phyloP scores from a whole-genome alignment of 768 basidiomycete species.

The Arthromyces matolae region DNA sequence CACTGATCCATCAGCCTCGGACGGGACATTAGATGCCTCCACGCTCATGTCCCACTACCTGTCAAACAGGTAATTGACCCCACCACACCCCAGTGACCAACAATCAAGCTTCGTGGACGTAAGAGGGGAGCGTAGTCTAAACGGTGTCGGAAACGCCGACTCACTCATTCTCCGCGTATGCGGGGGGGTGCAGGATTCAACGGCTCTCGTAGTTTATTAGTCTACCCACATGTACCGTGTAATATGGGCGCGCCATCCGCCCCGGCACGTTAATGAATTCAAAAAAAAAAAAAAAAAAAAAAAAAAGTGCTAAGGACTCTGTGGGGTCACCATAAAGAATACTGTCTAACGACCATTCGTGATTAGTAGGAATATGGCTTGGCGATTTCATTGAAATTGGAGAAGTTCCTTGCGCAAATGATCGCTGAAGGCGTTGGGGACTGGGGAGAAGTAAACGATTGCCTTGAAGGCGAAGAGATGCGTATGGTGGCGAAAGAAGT shows the following conservation, averaged over 20 bases:
- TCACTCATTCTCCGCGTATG: not conserved
- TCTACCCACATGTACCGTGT: not conserved
- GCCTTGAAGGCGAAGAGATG: conserved; percentile 69
- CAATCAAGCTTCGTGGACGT: no score
- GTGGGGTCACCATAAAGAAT: not conserved
- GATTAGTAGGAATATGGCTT: no score
- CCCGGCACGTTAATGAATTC: no score
- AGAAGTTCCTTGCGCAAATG: conserved; percentile 47
- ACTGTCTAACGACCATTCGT: not conserved
- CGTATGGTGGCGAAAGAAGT: conserved; percentile 71
- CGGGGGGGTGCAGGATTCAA: not conserved
- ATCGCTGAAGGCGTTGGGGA: conserved; percentile 38
- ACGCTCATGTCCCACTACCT: no score
- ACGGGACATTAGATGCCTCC: no score
- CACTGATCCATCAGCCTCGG: no score
- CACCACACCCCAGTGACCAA: no score
- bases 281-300: conserved; percentile 81
- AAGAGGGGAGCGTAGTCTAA: not conserved
- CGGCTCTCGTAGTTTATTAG: not conserved
- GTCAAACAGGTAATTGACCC: no score
- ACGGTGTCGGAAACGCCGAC: not conserved
- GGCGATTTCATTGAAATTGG: conserved; percentile 59
- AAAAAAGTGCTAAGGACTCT: conserved; percentile 30
- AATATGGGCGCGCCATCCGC: no score
- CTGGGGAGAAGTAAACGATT: conserved; percentile 50